phyloP scores from a whole-genome alignment of 1,284 basidiomycete species.

The Butyriboletus appendiculatus region DNA sequence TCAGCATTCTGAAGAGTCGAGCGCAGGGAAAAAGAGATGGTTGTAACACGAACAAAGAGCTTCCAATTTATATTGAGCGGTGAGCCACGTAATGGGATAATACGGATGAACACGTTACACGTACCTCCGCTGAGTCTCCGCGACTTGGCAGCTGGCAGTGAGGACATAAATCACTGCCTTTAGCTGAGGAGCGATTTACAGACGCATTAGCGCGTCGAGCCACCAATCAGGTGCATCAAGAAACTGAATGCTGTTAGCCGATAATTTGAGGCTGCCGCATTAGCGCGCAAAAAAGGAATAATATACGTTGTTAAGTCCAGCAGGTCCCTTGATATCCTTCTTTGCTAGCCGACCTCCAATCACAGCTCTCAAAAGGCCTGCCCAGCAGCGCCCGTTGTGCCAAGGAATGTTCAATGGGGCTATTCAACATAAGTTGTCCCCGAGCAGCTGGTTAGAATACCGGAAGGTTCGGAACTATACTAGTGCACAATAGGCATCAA shows the following conservation, averaged over 20 bases:
- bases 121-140: not conserved
- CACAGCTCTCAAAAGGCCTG: too few relatives aligned
- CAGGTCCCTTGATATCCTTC: too few relatives aligned
- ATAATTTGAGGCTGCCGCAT: too few relatives aligned
- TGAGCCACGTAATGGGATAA: not conserved
- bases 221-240: not conserved
- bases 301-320: too few relatives aligned
- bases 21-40: not conserved
- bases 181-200: not conserved
- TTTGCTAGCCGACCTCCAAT: too few relatives aligned
- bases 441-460: not conserved
- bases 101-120: not conserved
- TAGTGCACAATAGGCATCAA: not conserved
- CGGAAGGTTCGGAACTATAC: not conserved
- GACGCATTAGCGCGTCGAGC: too few relatives aligned
- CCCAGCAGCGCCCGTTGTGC: not conserved
- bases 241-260: too few relatives aligned
- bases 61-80: slow-evolving; percentile 15
- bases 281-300: too few relatives aligned
- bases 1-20: slow-evolving; percentile 24
- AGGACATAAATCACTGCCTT: not conserved
- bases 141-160: slow-evolving; percentile 2
- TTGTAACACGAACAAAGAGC: too few relatives aligned
- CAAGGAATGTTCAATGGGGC: not conserved
- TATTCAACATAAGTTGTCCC: too few relatives aligned